Base-by-base conservation (phyloP, 163 green algal genomes). In the Prototheca cutis region DNA sequence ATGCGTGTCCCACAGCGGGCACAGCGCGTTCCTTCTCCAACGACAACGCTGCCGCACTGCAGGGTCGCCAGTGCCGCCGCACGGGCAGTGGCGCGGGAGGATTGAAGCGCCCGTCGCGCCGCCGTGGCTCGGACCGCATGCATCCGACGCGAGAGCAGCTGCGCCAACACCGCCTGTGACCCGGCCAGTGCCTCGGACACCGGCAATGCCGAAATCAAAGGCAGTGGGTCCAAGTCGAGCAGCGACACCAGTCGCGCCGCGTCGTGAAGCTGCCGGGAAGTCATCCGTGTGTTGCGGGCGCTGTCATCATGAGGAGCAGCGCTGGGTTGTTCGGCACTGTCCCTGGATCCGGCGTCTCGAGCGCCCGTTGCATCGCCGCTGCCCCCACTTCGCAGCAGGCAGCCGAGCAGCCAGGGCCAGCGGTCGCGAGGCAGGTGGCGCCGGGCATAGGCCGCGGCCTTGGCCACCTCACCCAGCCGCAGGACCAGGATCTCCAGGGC, bases 1-100 rank as follows among this genome's bases (percentile, higher is more conserved):
- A 87, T 67, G 47, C 73, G 70, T 3, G 68, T 63, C 51, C 80
- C 66, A 64, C 80, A 86, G 33, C 59, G 17, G 6, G 42, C 52
- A 68, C 80, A 87, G 7, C 70, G 61, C 5, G 67, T 58, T 21
- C 80, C 76, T 42, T 77, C 73, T 1, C 53, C 57, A n/a, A 80
- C 63, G 39, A 72, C 39, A n/a, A 80, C 74, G 7, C 74, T 33
- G 17, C 3, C 4, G 25, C 49, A 2, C 40, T 67, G 24, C 27
- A 72, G 73, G 36, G 77, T 65, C 7, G 63, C 59, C 34, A 49
- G 58, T 19, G 62, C 31, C 2, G 62, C 67, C 13, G n/a, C n/a
- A n/a, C n/a, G n/a, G n/a, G n/a, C n/a, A n/a, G n/a, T n/a, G n/a
- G n/a, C n/a, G n/a, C n/a, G n/a, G n/a, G n/a, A n/a, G n/a, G n/a